A percentile compares a stretch with the other conserved stretches of the same genome.
Evolutionary conservation across 2,329 filamentous ascomycete species (phyloP).

Genomic region (Aspergillus chevalieri): DNA sequence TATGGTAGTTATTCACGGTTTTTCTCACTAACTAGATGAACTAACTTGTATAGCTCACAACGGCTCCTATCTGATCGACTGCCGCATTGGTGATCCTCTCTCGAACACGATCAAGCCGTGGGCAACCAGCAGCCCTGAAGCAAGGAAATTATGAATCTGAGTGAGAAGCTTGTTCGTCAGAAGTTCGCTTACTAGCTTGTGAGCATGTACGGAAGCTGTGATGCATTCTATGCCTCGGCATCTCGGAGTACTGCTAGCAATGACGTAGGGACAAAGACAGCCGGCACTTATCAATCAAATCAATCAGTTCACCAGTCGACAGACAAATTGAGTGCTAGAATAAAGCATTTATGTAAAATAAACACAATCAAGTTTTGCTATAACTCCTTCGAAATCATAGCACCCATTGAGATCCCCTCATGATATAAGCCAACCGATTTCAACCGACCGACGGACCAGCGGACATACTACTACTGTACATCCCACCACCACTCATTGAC

Average conservation of each 20-base stretch:
- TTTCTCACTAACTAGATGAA: not conserved
- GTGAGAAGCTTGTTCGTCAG: constrained; percentile 39
- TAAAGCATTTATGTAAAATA: not conserved
- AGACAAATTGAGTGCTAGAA: constrained; percentile 1
- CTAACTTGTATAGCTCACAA: constrained; percentile 19
- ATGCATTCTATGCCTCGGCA: not conserved
- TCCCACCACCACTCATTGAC: not conserved
- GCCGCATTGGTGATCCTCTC: constrained; percentile 33
- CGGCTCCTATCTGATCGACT: constrained; percentile 38
- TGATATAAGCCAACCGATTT: constrained; percentile 6
- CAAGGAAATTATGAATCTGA: constrained; percentile 42
- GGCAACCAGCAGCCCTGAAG: constrained; percentile 22
- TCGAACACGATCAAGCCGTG: constrained; percentile 25
- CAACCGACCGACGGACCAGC: constrained; percentile 10
- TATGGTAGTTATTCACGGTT: constrained; percentile 3
- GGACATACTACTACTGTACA: constrained; percentile 13
- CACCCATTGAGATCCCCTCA: not conserved
- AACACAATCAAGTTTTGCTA: no score
- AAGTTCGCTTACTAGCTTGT: constrained; percentile 24
- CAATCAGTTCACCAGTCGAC: not conserved
- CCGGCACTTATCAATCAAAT: not conserved
- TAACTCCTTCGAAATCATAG: no score
- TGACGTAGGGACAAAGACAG: not conserved
- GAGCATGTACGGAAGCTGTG: not conserved
- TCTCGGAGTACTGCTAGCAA: no score